These are phyloP conservation scores for Gliomastix tumulicola DNA, from an alignment of 2,329 filamentous ascomycete species.

Conservation along the genomic window DNA sequence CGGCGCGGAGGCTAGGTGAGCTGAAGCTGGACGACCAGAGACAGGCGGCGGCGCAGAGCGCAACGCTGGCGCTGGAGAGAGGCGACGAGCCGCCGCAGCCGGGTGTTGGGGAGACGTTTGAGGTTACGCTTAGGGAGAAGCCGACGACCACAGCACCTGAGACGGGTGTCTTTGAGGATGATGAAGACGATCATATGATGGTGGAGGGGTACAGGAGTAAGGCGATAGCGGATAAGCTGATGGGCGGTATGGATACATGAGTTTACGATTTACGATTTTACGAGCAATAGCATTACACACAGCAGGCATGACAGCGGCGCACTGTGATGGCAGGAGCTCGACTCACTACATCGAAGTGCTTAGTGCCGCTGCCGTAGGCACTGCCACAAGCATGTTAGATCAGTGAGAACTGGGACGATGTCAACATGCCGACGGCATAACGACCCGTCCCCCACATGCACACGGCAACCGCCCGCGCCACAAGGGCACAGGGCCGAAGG, in stretches of 20 bases:
- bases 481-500: slow-evolving; percentile 14
- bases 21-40: slow-evolving; percentile 37
- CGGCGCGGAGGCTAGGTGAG: slow-evolving; percentile 28
- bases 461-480: slow-evolving; percentile 1
- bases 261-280: too few species aligned
- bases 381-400: too few species aligned
- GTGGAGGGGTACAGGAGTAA: slow-evolving; percentile 45
- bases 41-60: slow-evolving; percentile 27
- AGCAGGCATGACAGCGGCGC: too few species aligned
- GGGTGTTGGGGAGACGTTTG: slow-evolving; percentile 20
- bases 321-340: too few species aligned
- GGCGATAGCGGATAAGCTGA: slow-evolving; percentile 6
- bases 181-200: slow-evolving; percentile 33
- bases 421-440: background rate
- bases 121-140: slow-evolving; percentile 47
- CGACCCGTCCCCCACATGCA: background rate
- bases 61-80: slow-evolving; percentile 44
- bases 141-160: slow-evolving; percentile 10
- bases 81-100: slow-evolving; percentile 17
- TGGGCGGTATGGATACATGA: too few species aligned
- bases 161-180: slow-evolving; percentile 8
- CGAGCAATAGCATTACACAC: too few species aligned
- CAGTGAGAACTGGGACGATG: background rate
- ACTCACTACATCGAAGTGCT: too few species aligned
- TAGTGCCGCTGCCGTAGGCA: too few species aligned